Base-by-base conservation (phyloP, 805 yeast genomes). In the Wickerhamomyces sydowiorum region DNA sequence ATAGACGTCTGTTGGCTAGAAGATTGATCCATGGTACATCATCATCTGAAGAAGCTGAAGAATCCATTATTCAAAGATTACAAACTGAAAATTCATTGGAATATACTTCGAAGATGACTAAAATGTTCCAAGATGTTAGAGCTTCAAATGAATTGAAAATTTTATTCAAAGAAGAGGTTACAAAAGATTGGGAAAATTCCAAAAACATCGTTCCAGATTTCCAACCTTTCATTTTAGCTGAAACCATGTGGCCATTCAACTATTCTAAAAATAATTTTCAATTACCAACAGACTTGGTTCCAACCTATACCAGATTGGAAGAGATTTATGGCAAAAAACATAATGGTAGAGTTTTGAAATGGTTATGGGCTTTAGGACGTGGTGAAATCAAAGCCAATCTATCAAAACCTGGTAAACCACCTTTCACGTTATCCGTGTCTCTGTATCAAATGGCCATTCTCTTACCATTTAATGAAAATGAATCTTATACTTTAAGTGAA, bases 331-430 rank as follows among this genome's bases (percentile, higher is more conserved):
- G 76, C 34, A 67, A 72, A 28, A 82, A 84, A 54, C 97, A 91
- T 62, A 77, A 71, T 47, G 97, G 97, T 12, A 76, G 98, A 62
- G 80, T 87, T 49, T 75, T 93, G 53, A 85, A 86, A 57, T 93
- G 99, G 99, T 75, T 91, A 45, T 93, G 97, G 97, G 84, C 88
- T 54, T 79, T 87, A 59, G 87, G 95, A 37, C 84, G 91, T 61
- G 93, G 95, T 46, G 99, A 93, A 61, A 65, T 93, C 43, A 86
- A 82, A 62, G 96, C 95, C 10, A 85, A 87, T 58, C 73, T 89
- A 48, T 76, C 91, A 6, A 82, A 82, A 51, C 81, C 84, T 29
- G 90, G 90, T 7, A 82, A 80, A 57, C 84, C 90, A 5, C 89
- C 96, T 37, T 86, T 83, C 56, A 69, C 73, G 19, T 83, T 95